Evolutionary conservation across 2,329 filamentous ascomycete species (phyloP), one percentile per base, ranked within the genome.

Genomic region (Tympanopsis confertula): DNA sequence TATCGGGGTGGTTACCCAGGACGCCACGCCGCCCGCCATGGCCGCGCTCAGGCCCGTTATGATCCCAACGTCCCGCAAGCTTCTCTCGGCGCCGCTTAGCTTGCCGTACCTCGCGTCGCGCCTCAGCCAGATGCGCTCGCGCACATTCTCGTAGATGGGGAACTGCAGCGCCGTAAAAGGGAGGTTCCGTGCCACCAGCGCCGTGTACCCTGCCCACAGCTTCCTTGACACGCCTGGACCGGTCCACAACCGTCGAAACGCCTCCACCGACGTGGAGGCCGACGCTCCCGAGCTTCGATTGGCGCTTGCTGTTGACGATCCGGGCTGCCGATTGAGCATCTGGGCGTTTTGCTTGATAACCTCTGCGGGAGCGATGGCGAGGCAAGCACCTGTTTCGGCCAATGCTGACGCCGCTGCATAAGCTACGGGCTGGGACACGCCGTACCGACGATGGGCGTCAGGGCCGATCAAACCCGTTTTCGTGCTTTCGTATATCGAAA

Each of bases 401-500:
- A 65, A 54, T 4, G 67, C 71, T 7, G 71, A 76, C 18, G 74
- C 67, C 3, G 62, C 49, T 4, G 68, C 61, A 48, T 79, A 70
- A 40, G 76, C 61, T 13, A 76, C 39, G 5, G 74, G 69, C n/a
- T 61, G 55, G 4, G 74, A 71, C 1, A 86, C 43, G 42, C 50
- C 46, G 41, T 41, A 29, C 41, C 51, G 42, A 38, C 56, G 52
- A 0, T 64, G 62, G 3, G 72, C 63, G 32, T 66, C 68, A 26
- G 66, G 53, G 15, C 55, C 56, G 13, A 67, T 65, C 2, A 93
- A 66, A 3, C 73, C 56, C 3, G 64, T 60, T 57, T 93, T 94
- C 15, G 78, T 67, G 35, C 69, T 76, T 60, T 94, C 87, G 56
- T 94, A 94, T 1, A 84, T 88, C 2, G 83, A 87, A 59, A 94